A percentile compares a stretch with the other conserved stretches of the same genome.
These are phyloP conservation scores for Coniophora puteana DNA, from an alignment of 1,284 basidiomycete genomes.

Conservation along the genomic window DNA sequence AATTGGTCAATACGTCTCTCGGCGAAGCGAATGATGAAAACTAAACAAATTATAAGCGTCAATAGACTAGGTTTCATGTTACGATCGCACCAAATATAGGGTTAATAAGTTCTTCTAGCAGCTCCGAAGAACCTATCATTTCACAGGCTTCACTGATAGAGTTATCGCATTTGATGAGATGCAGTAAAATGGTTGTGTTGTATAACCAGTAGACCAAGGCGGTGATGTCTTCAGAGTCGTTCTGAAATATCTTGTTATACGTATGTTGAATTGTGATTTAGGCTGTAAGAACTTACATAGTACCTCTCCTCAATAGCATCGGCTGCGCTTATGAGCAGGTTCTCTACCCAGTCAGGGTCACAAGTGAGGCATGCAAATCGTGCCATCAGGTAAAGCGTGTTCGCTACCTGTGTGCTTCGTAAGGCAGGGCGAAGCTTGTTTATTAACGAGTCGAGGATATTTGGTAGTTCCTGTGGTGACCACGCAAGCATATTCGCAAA, in stretches of 20 bases:
- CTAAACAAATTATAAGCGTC: slow-evolving; percentile 36
- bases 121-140: slow-evolving; percentile 72
- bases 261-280: slow-evolving; percentile 1
- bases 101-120: slow-evolving; percentile 88
- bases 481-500: slow-evolving; percentile 90
- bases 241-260: slow-evolving; percentile 40
- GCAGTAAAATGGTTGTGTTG: slow-evolving; percentile 86
- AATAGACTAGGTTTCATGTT: slow-evolving; percentile 1
- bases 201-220: slow-evolving; percentile 93
- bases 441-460: slow-evolving; percentile 80
- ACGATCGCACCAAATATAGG: slow-evolving; percentile 78
- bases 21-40: slow-evolving; percentile 92
- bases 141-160: slow-evolving; percentile 75
- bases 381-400: slow-evolving; percentile 79
- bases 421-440: slow-evolving; percentile 64
- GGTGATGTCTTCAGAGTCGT: slow-evolving; percentile 79
- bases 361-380: slow-evolving; percentile 85
- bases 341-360: slow-evolving; percentile 88
- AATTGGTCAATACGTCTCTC: slow-evolving; percentile 88
- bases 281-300: slow-evolving; percentile 62
- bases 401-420: slow-evolving; percentile 77
- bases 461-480: slow-evolving; percentile 71
- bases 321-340: slow-evolving; percentile 85
- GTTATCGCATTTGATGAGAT: slow-evolving; percentile 84
- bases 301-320: slow-evolving; percentile 91